Evolutionary conservation across 495 filamentous ascomycete species (phyloP).

Genomic region (Neurospora terricola): DNA sequence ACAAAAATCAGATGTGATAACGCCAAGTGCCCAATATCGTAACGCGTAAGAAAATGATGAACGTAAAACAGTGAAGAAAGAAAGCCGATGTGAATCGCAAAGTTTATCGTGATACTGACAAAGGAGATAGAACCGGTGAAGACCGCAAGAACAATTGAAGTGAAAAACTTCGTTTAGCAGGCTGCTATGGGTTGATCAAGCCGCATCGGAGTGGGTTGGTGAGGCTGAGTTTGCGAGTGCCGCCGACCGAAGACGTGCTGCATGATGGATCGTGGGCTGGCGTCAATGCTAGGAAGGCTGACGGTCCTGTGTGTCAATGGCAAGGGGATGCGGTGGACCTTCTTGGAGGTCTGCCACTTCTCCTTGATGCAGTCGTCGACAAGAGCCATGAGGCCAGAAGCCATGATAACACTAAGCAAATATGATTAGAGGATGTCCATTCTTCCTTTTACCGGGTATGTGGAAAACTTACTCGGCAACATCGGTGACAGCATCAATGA

Average conservation of each 20-base stretch:
- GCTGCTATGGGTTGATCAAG: conserved; percentile 27
- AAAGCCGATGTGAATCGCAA: conserved; percentile 1
- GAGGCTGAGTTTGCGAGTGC: conserved; percentile 28
- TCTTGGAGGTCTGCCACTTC: conserved; percentile 56
- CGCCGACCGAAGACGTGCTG: conserved; percentile 68
- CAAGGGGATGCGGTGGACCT: conserved; percentile 47
- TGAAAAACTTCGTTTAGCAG: conserved; percentile 18
- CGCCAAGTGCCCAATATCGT: neutral
- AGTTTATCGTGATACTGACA: neutral
- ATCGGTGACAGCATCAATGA: conserved; percentile 61
- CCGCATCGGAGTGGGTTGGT: conserved; percentile 30
- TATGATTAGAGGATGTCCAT: conserved; percentile 13
- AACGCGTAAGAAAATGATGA: neutral
- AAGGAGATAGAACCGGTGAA: neutral
- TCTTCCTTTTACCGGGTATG: conserved; percentile 1
- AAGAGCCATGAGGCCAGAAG: conserved; percentile 80
- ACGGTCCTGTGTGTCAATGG: conserved; percentile 48
- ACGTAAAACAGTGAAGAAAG: neutral
- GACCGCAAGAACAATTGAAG: neutral
- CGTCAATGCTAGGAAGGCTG: conserved; percentile 50
- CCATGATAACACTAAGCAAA: conserved; percentile 63
- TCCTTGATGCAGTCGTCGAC: conserved; percentile 88
- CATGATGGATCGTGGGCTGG: conserved; percentile 60
- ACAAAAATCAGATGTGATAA: neutral
- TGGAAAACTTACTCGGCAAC: conserved; percentile 76